phyloP scores from a whole-genome alignment of 1,284 basidiomycete genomes.

The Neolentinus lepideus region DNA sequence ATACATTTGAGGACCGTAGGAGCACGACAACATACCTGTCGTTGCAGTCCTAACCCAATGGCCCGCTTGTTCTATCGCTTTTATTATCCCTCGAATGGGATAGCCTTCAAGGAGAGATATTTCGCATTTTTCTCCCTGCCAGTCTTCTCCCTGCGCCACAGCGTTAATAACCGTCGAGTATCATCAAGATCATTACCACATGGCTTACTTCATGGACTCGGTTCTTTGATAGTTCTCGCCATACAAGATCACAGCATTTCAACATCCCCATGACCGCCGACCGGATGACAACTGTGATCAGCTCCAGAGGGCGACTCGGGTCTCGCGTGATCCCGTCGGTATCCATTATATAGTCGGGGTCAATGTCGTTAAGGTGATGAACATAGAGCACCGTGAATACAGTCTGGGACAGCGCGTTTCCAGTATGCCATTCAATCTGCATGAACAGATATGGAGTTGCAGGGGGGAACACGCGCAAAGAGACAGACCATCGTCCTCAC shows the following conservation, averaged over 20 bases:
- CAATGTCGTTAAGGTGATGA: constrained; percentile 57
- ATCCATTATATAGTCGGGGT: constrained; percentile 43
- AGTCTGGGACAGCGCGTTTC: constrained; percentile 80
- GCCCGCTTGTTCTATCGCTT: constrained; percentile 53
- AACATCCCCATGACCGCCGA: constrained; percentile 67
- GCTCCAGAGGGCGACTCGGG: constrained; percentile 40
- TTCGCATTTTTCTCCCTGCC: constrained; percentile 83
- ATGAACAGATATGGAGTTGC: constrained; percentile 14
- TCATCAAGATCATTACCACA: neutral
- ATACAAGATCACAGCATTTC: constrained; percentile 80
- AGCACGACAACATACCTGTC: constrained; percentile 31
- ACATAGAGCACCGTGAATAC: constrained; percentile 79
- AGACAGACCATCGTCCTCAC: constrained; percentile 14
- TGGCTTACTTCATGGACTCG: constrained; percentile 67
- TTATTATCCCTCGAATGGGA: constrained; percentile 50
- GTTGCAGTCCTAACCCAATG: constrained; percentile 38
- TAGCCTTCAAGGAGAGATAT: constrained; percentile 69
- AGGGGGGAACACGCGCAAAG: constrained; percentile 9
- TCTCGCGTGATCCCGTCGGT: constrained; percentile 23
- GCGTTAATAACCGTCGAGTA: neutral
- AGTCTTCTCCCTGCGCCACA: constrained; percentile 68
- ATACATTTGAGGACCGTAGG: constrained; percentile 3
- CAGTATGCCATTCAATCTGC: constrained; percentile 84
- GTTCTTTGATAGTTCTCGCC: constrained; percentile 72
- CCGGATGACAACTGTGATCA: constrained; percentile 66